Conservation (phyloP, 163 green algal species). For the Scenedesmus sp. region DNA sequence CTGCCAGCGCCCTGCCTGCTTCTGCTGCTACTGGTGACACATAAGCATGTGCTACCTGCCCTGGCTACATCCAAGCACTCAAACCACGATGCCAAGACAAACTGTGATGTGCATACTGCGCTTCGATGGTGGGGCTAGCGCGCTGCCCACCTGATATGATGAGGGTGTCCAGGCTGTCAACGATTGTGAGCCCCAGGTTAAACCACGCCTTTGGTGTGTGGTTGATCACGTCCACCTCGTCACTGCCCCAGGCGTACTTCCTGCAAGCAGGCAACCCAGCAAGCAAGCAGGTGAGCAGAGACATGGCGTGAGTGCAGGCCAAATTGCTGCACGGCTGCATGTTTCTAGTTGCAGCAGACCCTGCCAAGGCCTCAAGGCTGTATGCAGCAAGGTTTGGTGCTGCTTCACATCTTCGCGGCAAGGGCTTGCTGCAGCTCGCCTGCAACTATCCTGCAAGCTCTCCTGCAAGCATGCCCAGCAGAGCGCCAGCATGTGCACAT, state of each 20-base stretch:
- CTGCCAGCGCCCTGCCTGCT: too few relatives aligned
- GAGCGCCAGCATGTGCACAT: background rate
- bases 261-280: background rate
- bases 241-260: constrained; percentile 45
- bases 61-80: too few relatives aligned
- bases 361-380: background rate
- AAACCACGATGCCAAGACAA: too few relatives aligned
- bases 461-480: background rate
- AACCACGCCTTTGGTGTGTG: constrained; percentile 58
- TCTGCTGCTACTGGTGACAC: too few relatives aligned
- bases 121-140: too few relatives aligned
- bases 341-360: background rate
- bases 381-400: background rate
- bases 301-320: background rate
- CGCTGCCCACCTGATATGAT: constrained; percentile 56
- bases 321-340: background rate
- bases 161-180: constrained; percentile 85
- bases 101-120: too few relatives aligned
- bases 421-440: background rate
- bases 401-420: background rate
- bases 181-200: constrained; percentile 81
- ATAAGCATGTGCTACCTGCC: too few relatives aligned
- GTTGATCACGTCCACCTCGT: constrained; percentile 28
- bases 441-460: background rate
- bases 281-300: background rate